Evolutionary conservation across 768 basidiomycete species (phyloP).

Genomic region (Rhodotorula paludigena): DNA sequence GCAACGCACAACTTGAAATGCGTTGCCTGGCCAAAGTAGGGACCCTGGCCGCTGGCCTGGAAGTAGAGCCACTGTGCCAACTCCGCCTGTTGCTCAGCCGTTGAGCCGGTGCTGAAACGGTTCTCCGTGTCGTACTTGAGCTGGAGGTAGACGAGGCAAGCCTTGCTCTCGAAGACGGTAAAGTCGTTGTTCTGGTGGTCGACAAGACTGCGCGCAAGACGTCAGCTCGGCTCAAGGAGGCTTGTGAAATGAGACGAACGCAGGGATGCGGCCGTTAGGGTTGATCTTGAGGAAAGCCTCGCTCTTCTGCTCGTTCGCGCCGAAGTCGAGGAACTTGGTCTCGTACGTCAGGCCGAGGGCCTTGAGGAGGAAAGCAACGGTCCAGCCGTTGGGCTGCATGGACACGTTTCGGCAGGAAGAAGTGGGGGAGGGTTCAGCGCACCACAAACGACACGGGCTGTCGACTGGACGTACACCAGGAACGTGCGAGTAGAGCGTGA

Average conservation of each 20-base stretch:
- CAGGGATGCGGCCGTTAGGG: slow-evolving; percentile 38
- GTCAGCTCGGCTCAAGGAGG: neutral
- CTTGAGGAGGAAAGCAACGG: slow-evolving; percentile 34
- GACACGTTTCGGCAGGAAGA: neutral
- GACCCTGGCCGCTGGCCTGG: slow-evolving; percentile 28
- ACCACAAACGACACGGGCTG: too few relatives aligned
- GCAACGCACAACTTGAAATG: slow-evolving; percentile 36
- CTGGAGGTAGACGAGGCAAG: slow-evolving; percentile 37
- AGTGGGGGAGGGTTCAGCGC: too few relatives aligned
- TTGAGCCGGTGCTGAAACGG: slow-evolving; percentile 26
- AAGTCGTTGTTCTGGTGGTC: slow-evolving; percentile 39
- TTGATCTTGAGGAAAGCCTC: slow-evolving; percentile 16
- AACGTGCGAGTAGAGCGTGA: too few relatives aligned
- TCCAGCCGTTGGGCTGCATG: slow-evolving; percentile 29
- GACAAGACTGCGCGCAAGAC: slow-evolving; percentile 15
- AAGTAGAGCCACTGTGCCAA: slow-evolving; percentile 39
- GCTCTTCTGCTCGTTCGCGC: slow-evolving; percentile 32
- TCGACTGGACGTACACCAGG: too few relatives aligned
- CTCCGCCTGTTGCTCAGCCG: slow-evolving; percentile 25
- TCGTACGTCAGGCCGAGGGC: slow-evolving; percentile 40
- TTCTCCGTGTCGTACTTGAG: slow-evolving; percentile 38
- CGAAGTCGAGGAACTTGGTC: slow-evolving; percentile 37
- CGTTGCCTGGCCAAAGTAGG: slow-evolving; percentile 33
- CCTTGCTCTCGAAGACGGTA: slow-evolving; percentile 37
- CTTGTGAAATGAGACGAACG: too few relatives aligned